Evolutionary conservation across 352 stramenopile genomes (phyloP).

Genomic region (Phytopythium litorale): DNA sequence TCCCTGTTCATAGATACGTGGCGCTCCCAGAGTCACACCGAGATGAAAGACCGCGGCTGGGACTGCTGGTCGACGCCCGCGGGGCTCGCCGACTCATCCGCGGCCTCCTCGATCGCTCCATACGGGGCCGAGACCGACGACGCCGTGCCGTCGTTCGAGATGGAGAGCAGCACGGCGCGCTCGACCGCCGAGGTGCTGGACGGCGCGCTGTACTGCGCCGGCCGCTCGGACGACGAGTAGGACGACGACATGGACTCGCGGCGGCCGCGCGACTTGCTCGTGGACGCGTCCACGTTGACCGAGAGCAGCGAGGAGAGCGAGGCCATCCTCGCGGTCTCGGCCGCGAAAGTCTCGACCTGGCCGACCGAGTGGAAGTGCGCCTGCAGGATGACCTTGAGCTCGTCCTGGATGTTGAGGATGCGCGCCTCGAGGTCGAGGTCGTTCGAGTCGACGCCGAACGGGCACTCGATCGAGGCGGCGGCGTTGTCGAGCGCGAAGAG

Average conservation of each 20-base stretch:
- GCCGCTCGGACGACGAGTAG: slow-evolving; percentile 39
- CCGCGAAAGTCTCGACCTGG: slow-evolving; percentile 32
- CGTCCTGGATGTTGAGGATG: slow-evolving; percentile 47
- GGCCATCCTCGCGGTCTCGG: slow-evolving; percentile 36
- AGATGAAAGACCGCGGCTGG: slow-evolving; percentile 6
- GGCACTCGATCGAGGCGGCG: slow-evolving; percentile 46
- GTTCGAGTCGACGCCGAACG: slow-evolving; percentile 32
- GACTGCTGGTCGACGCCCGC: slow-evolving; percentile 13
- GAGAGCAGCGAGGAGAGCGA: slow-evolving; percentile 42
- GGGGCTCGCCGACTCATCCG: slow-evolving; percentile 29
- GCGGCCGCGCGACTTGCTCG: slow-evolving; percentile 18
- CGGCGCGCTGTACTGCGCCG: slow-evolving; percentile 23
- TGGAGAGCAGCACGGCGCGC: slow-evolving; percentile 30
- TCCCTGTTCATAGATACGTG: slow-evolving; percentile 4
- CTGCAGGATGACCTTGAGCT: slow-evolving; percentile 48
- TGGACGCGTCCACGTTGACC: slow-evolving; percentile 24
- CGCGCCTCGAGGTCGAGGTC: slow-evolving; percentile 38
- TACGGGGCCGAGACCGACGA: slow-evolving; percentile 32
- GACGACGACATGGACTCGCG: slow-evolving; percentile 39
- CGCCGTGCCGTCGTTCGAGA: slow-evolving; percentile 28
- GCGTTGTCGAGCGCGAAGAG: slow-evolving; percentile 50
- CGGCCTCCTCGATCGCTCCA: slow-evolving; percentile 29
- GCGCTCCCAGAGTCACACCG: not conserved
- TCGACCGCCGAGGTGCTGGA: slow-evolving; percentile 34
- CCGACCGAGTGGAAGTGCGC: slow-evolving; percentile 47